Percentiles rank a stretch among this genome's conserved stretches.
phyloP scores from a whole-genome alignment of 2,329 filamentous ascomycete species.

The Colletotrichum caudatum region DNA sequence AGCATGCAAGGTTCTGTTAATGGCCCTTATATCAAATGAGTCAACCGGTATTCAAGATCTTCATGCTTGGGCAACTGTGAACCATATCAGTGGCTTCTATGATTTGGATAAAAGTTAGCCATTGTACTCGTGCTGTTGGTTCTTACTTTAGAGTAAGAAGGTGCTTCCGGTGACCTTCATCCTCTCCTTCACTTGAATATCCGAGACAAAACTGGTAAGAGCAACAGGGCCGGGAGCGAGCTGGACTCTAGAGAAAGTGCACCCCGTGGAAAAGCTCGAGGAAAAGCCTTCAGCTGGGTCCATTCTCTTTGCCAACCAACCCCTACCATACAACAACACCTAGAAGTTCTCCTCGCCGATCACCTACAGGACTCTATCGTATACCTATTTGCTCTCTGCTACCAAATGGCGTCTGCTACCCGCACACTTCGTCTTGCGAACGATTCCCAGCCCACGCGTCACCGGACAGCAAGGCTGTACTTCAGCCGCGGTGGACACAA shows the following conservation, averaged over 20 bases:
- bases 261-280: too few species aligned
- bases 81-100: neutral
- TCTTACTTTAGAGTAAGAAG: neutral
- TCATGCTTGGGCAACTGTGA: neutral
- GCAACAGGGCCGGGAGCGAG: too few species aligned
- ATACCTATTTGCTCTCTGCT: neutral
- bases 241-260: neutral
- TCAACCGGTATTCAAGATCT: neutral
- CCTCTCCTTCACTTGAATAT: too few species aligned
- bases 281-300: neutral
- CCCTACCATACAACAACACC: neutral
- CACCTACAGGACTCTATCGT: neutral
- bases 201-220: neutral
- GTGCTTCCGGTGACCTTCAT: neutral
- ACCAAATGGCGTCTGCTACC: neutral
- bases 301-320: neutral
- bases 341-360: neutral
- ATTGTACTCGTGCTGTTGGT: neutral
- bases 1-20: neutral
- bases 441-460: neutral
- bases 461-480: neutral
- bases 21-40: neutral
- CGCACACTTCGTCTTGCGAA: neutral
- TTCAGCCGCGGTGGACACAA: neutral
- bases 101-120: too few species aligned